Percentiles rank a stretch among this genome's conserved stretches.
These are phyloP conservation scores for Helicocarpus griseus DNA, from an alignment of 2,329 filamentous ascomycete species.

Conservation along the genomic window DNA sequence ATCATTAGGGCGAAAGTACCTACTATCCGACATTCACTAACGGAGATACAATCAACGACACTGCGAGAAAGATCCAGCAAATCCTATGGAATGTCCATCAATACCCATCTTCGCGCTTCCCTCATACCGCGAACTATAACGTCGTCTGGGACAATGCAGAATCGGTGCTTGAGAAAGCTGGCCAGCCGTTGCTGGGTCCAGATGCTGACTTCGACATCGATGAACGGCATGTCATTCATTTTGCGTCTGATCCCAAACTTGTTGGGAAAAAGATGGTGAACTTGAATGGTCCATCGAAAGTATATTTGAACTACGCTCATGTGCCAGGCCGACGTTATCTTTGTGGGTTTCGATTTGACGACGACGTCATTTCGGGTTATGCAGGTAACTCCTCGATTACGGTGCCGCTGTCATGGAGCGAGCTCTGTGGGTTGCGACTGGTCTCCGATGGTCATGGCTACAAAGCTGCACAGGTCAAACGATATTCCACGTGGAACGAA, in stretches of 20 bases:
- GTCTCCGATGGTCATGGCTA: not conserved
- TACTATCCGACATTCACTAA: too few species aligned
- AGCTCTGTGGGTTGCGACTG: not conserved
- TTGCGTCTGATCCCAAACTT: not conserved
- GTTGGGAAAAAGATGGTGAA: not conserved
- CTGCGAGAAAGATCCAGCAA: not conserved
- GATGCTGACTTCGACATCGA: not conserved
- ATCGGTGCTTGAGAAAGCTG: not conserved
- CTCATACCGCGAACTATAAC: not conserved
- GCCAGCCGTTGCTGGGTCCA: not conserved
- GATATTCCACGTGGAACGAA: not conserved
- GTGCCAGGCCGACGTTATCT: not conserved
- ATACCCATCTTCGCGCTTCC: not conserved
- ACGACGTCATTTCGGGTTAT: not conserved
- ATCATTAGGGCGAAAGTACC: conserved; percentile 1
- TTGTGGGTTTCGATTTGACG: not conserved
- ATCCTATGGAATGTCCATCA: not conserved
- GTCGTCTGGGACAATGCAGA: not conserved
- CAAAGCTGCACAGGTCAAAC: not conserved
- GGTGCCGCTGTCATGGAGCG: not conserved
- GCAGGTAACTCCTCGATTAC: not conserved
- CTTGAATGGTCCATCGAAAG: not conserved
- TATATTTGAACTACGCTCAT: not conserved
- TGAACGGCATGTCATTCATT: not conserved
- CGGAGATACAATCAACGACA: too few species aligned